phyloP scores from a whole-genome alignment of 163 green algal species.

The Chloroidium sp. region DNA sequence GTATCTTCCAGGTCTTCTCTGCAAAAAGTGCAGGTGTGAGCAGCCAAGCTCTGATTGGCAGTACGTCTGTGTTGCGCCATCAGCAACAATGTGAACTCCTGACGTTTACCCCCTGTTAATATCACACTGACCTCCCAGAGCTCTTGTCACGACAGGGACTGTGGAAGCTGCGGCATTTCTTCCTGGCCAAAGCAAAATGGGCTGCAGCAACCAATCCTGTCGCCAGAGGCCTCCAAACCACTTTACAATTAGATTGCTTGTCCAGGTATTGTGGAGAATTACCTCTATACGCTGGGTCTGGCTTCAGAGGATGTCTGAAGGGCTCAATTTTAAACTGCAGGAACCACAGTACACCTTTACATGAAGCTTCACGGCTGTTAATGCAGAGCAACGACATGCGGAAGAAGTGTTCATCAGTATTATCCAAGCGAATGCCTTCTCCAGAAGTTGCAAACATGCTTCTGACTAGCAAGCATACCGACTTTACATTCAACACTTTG shows the following conservation, averaged over 20 bases:
- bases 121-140: too few species aligned
- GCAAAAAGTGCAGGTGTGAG: constrained; percentile 10
- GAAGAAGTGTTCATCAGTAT: too few species aligned
- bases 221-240: too few species aligned
- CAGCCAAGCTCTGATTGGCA: background rate
- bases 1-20: constrained; percentile 88
- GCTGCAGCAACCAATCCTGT: background rate
- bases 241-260: too few species aligned
- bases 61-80: background rate
- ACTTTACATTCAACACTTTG: too few species aligned
- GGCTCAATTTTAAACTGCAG: constrained; percentile 87
- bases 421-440: too few species aligned
- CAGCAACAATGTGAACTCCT: background rate
- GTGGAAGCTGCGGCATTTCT: too few species aligned
- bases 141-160: too few species aligned
- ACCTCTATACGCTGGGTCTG: constrained; percentile 84
- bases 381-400: too few species aligned
- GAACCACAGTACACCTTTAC: background rate
- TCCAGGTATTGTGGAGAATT: background rate
- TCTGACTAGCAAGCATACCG: too few species aligned
- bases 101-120: background rate
- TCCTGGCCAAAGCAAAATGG: background rate
- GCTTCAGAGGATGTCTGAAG: constrained; percentile 85
- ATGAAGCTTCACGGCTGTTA: too few species aligned
- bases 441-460: too few species aligned